phyloP scores from a whole-genome alignment of 2,329 filamentous ascomycete species.

The Alternaria triticina region DNA sequence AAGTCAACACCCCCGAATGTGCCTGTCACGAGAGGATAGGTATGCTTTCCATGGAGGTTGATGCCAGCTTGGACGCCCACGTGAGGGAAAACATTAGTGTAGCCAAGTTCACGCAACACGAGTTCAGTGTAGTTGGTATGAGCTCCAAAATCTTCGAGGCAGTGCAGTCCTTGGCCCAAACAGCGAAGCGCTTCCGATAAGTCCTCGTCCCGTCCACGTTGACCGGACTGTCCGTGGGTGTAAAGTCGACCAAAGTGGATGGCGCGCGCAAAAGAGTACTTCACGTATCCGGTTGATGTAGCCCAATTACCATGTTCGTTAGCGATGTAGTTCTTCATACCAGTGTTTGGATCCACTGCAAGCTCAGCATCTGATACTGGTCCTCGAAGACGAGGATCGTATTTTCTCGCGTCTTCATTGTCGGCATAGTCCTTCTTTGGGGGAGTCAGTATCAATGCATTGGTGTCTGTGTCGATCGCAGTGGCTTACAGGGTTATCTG shows the following conservation, averaged over 20 bases:
- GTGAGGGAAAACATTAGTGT: conserved; percentile 59
- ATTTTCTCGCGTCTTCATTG: conserved; percentile 81
- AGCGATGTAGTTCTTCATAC: conserved; percentile 99
- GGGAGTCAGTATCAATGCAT: not conserved
- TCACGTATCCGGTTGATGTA: conserved; percentile 83
- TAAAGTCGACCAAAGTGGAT: conserved; percentile 58
- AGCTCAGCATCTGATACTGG: conserved; percentile 66
- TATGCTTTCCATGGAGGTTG: conserved; percentile 54
- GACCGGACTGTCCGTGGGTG: conserved; percentile 51
- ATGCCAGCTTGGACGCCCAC: conserved; percentile 56
- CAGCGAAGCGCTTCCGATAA: conserved; percentile 58
- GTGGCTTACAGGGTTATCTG: conserved; percentile 35
- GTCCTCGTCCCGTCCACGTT: conserved; percentile 52
- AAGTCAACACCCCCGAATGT: conserved; percentile 62
- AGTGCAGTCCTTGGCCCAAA: conserved; percentile 61
- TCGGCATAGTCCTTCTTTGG: conserved; percentile 56
- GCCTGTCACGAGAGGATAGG: conserved; percentile 61
- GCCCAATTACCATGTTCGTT: conserved; percentile 89
- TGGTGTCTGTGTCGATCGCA: not conserved
- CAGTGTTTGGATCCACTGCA: conserved; percentile 53
- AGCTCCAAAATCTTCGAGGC: conserved; percentile 61
- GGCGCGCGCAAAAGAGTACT: conserved; percentile 55
- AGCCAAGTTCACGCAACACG: conserved; percentile 59
- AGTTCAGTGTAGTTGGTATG: conserved; percentile 64
- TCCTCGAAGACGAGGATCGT: conserved; percentile 79